Evolutionary conservation across 495 filamentous ascomycete genomes (phyloP).

Genomic region (Lepidopterella palustris): DNA sequence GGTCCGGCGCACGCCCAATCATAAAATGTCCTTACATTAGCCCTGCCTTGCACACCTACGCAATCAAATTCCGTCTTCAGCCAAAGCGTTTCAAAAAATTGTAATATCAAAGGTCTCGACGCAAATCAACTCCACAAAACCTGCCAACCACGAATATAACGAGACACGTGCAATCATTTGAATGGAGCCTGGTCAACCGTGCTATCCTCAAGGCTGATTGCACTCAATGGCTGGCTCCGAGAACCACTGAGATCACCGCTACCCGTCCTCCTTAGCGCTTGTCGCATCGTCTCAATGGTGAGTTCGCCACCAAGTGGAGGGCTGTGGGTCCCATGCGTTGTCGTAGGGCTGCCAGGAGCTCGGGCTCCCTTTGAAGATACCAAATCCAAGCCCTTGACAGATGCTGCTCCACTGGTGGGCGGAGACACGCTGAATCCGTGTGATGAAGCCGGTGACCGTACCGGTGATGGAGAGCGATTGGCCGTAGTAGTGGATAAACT

Average conservation of each 20-base stretch:
- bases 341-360: conserved; percentile 43
- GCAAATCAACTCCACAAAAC: not conserved
- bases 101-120: not conserved
- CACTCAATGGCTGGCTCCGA: conserved; percentile 56
- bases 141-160: not conserved
- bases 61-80: not conserved
- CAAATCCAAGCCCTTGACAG: conserved; percentile 58
- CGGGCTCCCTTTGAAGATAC: conserved; percentile 41
- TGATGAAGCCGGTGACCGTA: conserved; percentile 63
- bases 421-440: conserved; percentile 53
- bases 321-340: conserved; percentile 32
- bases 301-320: conserved; percentile 53
- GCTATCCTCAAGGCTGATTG: conserved; percentile 43
- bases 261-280: conserved; percentile 73
- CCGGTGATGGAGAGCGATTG: conserved; percentile 67
- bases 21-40: not conserved
- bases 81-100: not conserved
- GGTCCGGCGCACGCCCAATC: not conserved
- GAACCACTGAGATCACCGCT: conserved; percentile 68
- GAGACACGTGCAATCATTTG: conserved; percentile 15
- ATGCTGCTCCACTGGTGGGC: conserved; percentile 59
- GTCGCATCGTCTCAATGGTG: conserved; percentile 83
- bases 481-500: conserved; percentile 47
- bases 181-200: conserved; percentile 27
- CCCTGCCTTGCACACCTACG: too few relatives aligned